Evolutionary conservation across 768 basidiomycete species (phyloP), one percentile per base, ranked within the genome.

Genomic region (Trametes maxima): DNA sequence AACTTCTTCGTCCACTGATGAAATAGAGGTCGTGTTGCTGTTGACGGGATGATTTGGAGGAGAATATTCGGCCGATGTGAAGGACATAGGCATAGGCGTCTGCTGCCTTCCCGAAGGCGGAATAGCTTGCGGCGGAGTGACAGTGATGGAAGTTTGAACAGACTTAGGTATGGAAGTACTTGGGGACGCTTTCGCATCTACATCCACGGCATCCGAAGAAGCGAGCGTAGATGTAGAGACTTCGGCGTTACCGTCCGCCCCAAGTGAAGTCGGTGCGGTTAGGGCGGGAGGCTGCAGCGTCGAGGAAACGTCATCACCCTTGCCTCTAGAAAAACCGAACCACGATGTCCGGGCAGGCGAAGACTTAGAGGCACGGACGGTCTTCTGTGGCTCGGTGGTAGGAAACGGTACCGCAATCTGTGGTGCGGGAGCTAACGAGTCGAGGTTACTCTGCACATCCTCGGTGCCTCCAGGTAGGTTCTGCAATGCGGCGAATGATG

Each of bases 1-100:
- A 1, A 68, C 67, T 42, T 68, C 67, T 21, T 68, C 67, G 50
- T 68, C 67, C 4, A 68, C 57, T 3, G 67, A 68, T 5, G 62
- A 62, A 13, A 64, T 64, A 0, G 62, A 64, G n/a, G 62, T 64
- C 24, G 62, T 13, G 36, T 59, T 55, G 44, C 62, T 64, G 24
- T 42, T 48, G 19, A 59, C 8, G 19, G 22, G 53, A 5, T 57
- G 42, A 19, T 39, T 52, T 19, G 62, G 62, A 16, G 62, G 62
- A 24, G 62, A 64, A 43, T 64, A 64, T n/a, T 64, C 47, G 5
- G 28, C 17, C 0, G 62, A n/a, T 2, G 57, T 50, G 57, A 51
- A 64, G 16, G 47, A 45, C 35, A 64, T 36, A 11, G 62, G 42
- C 35, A 64, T 36, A 11, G 62, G 42, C 17, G 52, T 13, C 6